phyloP scores from a whole-genome alignment of 2,329 filamentous ascomycete species.

The Stromatinia cepivora region DNA sequence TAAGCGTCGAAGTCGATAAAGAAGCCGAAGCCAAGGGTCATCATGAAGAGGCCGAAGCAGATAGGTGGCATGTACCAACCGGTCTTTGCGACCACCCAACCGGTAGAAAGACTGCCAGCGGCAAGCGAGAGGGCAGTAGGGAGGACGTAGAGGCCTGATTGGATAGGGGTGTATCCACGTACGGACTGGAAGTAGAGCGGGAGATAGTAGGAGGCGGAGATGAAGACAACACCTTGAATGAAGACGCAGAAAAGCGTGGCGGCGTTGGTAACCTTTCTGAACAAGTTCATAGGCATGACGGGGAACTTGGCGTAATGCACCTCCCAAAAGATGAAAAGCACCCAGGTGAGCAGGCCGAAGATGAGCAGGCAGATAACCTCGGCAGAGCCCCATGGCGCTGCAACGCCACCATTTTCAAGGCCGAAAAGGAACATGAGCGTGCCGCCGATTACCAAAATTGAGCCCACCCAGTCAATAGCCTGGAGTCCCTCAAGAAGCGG shows the following conservation, averaged over 20 bases:
- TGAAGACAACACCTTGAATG: slow-evolving; percentile 52
- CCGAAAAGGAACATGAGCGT: slow-evolving; percentile 83
- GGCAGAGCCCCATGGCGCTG: slow-evolving; percentile 68
- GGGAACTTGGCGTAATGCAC: slow-evolving; percentile 71
- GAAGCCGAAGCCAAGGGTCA: slow-evolving; percentile 46
- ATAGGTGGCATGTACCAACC: slow-evolving; percentile 50
- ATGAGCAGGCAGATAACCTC: slow-evolving; percentile 76
- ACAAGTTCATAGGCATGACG: slow-evolving; percentile 72
- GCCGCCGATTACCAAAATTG: slow-evolving; percentile 64
- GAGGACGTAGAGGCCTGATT: slow-evolving; percentile 72
- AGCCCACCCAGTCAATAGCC: slow-evolving; percentile 60
- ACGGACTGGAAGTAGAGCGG: slow-evolving; percentile 79
- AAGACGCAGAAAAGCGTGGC: neutral
- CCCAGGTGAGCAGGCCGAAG: slow-evolving; percentile 59
- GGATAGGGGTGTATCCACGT: slow-evolving; percentile 64
- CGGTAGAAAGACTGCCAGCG: slow-evolving; percentile 56
- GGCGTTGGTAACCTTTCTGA: slow-evolving; percentile 61
- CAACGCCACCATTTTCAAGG: slow-evolving; percentile 76
- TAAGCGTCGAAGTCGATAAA: slow-evolving; percentile 46
- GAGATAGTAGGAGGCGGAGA: slow-evolving; percentile 51
- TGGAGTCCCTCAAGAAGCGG: slow-evolving; percentile 58
- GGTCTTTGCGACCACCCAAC: slow-evolving; percentile 63
- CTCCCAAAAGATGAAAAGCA: slow-evolving; percentile 71
- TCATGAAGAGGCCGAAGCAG: slow-evolving; percentile 45
- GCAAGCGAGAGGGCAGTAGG: slow-evolving; percentile 67